Evolutionary conservation across 179 eudicot species (phyloP).

Genomic region (Nepenthes alata): DNA sequence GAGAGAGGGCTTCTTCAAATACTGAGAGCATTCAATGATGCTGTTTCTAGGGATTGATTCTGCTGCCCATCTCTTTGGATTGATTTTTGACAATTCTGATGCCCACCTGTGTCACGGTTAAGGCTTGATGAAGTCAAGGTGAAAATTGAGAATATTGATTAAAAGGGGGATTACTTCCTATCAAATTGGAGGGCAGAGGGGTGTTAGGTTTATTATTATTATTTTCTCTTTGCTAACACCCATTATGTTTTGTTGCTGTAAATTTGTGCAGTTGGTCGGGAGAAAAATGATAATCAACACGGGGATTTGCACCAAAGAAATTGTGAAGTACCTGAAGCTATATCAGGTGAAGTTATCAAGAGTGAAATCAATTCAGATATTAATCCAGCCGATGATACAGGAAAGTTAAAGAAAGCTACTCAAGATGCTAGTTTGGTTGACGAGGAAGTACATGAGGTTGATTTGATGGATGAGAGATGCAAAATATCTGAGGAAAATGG

Average conservation of each 20-base stretch:
- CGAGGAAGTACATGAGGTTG: slow-evolving; percentile 21
- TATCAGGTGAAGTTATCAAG: slow-evolving; percentile 17
- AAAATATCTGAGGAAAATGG: slow-evolving; percentile 25
- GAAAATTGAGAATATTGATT: too few relatives aligned
- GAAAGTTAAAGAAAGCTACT: slow-evolving; percentile 24
- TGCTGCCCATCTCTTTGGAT: too few relatives aligned
- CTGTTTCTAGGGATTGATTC: too few relatives aligned
- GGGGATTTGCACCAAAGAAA: slow-evolving; percentile 8
- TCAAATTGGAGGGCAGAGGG: too few relatives aligned
- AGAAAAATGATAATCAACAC: slow-evolving; percentile 17
- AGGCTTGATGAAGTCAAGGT: too few relatives aligned
- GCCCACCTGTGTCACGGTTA: too few relatives aligned
- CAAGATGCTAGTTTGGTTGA: slow-evolving; percentile 23
- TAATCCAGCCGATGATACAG: slow-evolving; percentile 11
- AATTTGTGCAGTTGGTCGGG: slow-evolving; percentile 34
- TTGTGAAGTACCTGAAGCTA: slow-evolving; percentile 14
- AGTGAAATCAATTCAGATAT: slow-evolving; percentile 21
- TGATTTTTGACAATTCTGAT: too few relatives aligned
- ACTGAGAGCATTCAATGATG: too few relatives aligned
- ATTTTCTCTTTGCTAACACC: too few relatives aligned
- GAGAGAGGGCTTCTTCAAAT: too few relatives aligned
- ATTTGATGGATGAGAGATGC: slow-evolving; percentile 25
- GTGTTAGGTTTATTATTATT: too few relatives aligned
- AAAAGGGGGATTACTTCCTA: too few relatives aligned
- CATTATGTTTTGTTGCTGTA: background rate